Evolutionary conservation across 2,329 filamentous ascomycete species (phyloP), one percentile per base, ranked within the genome.

Genomic region (Alternaria brassicicola): DNA sequence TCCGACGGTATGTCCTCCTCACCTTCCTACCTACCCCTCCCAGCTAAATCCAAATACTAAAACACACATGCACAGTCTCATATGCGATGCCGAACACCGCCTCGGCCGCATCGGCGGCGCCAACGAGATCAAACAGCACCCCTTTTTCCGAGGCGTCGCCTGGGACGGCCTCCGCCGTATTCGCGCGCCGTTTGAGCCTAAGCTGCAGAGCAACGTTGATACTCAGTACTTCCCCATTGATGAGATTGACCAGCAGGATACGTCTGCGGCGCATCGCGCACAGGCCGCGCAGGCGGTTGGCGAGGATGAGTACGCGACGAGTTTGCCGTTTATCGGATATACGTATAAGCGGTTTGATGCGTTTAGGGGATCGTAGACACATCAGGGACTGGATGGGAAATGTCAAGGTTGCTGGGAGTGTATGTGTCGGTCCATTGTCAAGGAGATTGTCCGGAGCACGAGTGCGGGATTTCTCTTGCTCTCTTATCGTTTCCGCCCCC

Each of bases 171-270:
- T 99, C 66, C 92, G 95, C 64, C 89, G 90, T 60, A 98, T 99
- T 73, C 90, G 93, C 35, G 95, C 95, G 57, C 95, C 95, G 0
- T 99, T 99, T 76, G 94, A 98, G 81, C 95, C 95, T 3, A 92
- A 93, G 73, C 84, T 99, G 64, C 90, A 91, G 60, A 96, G 92
- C 63, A 95, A 95, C 78, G 90, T 97, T 71, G 95, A 99, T 76
- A 97, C 95, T 19, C 94, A 93, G 45, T 98, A 99, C 83, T 99
- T 99, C 88, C 95, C 95, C 9, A 97, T 93, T 51, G 95, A 99
- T 75, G 95, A 99, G 79, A 97, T 99, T 74, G 93, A 96, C 70
- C 94, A 98, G 82, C 94, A 93, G 54, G 93, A 97, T 78, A 97
- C 93, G 64, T 92, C 91, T 55, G 95, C 93, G 23, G 85, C 91